phyloP scores from a whole-genome alignment of 768 basidiomycete genomes.

The Scleroderma bovista region DNA sequence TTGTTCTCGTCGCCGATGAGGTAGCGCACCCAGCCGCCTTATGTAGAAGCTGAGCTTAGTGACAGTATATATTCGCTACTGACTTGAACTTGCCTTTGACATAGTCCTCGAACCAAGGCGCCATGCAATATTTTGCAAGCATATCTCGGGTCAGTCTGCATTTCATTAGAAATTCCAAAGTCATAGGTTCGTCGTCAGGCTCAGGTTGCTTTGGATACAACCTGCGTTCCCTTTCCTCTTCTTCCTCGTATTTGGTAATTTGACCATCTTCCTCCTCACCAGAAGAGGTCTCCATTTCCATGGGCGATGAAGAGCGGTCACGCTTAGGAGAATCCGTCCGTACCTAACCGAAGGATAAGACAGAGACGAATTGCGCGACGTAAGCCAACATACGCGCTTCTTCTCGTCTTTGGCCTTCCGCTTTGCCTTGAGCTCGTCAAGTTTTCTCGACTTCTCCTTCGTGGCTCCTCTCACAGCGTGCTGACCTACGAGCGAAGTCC shows the following conservation, averaged over 20 bases:
- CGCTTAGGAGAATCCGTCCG: constrained; percentile 53
- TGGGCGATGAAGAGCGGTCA: constrained; percentile 73
- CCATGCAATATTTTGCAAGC: constrained; percentile 64
- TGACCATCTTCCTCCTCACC: constrained; percentile 74
- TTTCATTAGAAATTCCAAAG: constrained; percentile 51
- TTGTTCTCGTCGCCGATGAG: constrained; percentile 62
- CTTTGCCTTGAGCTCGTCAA: constrained; percentile 82
- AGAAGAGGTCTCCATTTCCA: constrained; percentile 83
- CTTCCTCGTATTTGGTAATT: constrained; percentile 66
- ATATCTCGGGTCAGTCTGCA: constrained; percentile 63
- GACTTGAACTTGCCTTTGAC: constrained; percentile 53
- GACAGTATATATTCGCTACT: background rate
- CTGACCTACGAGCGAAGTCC: constrained; percentile 46
- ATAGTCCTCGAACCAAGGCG: constrained; percentile 85
- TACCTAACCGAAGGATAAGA: constrained; percentile 32
- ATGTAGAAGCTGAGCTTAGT: constrained; percentile 4
- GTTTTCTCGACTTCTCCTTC: constrained; percentile 72
- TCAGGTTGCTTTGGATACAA: constrained; percentile 40
- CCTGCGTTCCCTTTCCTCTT: constrained; percentile 60
- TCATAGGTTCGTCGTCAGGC: constrained; percentile 43
- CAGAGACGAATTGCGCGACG: constrained; percentile 1
- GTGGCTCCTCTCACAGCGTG: constrained; percentile 68
- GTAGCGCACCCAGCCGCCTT: constrained; percentile 85
- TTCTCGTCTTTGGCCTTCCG: constrained; percentile 88
- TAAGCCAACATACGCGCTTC: constrained; percentile 54